A percentile compares a stretch with the other conserved stretches of the same genome.
Conservation (phyloP, 148 eudicot genomes). For the Nepenthes mirabilis region DNA sequence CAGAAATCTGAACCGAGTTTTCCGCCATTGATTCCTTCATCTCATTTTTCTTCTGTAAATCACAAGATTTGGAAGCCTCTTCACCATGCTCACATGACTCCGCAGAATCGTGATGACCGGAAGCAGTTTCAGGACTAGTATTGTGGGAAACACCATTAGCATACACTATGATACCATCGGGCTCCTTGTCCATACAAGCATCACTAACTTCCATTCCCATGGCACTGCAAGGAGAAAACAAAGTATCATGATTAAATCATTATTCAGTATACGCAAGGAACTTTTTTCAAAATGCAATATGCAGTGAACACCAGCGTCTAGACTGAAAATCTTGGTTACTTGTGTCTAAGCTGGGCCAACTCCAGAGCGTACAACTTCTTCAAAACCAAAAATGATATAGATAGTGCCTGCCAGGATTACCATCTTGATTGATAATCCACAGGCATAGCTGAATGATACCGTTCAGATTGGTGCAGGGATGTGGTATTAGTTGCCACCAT, state of each 20-base stretch:
- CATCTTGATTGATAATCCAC: too few relatives aligned
- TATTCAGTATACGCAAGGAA: too few relatives aligned
- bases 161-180: constrained; percentile 33
- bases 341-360: too few relatives aligned
- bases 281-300: too few relatives aligned
- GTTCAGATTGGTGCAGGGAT: too few relatives aligned
- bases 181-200: constrained; percentile 48
- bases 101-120: constrained; percentile 15
- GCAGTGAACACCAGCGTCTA: too few relatives aligned
- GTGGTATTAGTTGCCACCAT: too few relatives aligned
- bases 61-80: constrained; percentile 11
- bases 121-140: constrained; percentile 15
- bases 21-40: constrained; percentile 44
- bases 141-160: constrained; percentile 22
- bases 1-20: constrained; percentile 15
- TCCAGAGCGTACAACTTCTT: too few relatives aligned
- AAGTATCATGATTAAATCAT: not conserved
- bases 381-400: too few relatives aligned
- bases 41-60: constrained; percentile 28
- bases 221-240: constrained; percentile 21
- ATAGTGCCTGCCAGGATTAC: too few relatives aligned
- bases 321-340: too few relatives aligned
- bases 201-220: constrained; percentile 56
- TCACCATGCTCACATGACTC: constrained; percentile 20
- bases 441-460: too few relatives aligned